Conservation (phyloP, 257 asterid species). For the Solanum bukasovii region DNA sequence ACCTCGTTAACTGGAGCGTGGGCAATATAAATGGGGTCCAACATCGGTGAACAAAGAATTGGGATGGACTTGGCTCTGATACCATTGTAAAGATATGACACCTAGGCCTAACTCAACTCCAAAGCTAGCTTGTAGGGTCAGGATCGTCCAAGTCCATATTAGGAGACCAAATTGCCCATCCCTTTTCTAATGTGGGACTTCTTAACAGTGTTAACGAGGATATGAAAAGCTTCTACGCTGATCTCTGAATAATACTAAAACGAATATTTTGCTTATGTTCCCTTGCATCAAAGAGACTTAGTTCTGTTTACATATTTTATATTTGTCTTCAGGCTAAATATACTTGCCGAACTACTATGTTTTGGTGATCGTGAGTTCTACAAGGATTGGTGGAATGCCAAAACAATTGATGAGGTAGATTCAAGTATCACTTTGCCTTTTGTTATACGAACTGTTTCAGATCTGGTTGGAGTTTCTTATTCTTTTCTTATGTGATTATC, state of each 20-base stretch:
- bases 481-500: conserved; percentile 10
- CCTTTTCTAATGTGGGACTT: not conserved
- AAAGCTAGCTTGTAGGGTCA: not conserved
- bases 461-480: conserved; percentile 5
- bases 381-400: conserved; percentile 99
- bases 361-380: conserved; percentile 99
- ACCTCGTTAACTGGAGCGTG: not conserved
- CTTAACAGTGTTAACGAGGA: not conserved
- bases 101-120: not conserved
- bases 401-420: conserved; percentile 87
- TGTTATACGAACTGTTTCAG: not conserved
- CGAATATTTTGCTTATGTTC: not conserved
- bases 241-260: not conserved
- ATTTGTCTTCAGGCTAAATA: conserved; percentile 53
- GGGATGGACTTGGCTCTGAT: not conserved
- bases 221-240: not conserved
- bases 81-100: not conserved
- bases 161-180: not conserved
- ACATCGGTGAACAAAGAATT: not conserved
- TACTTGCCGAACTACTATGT: conserved; percentile 85
- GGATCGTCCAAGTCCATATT: not conserved
- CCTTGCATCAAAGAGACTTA: not conserved
- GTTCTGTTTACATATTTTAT: not conserved
- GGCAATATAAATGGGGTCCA: not conserved
- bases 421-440: not conserved